Evolutionary conservation across 768 basidiomycete genomes (phyloP).

Genomic region (Cytidiella melzeri): DNA sequence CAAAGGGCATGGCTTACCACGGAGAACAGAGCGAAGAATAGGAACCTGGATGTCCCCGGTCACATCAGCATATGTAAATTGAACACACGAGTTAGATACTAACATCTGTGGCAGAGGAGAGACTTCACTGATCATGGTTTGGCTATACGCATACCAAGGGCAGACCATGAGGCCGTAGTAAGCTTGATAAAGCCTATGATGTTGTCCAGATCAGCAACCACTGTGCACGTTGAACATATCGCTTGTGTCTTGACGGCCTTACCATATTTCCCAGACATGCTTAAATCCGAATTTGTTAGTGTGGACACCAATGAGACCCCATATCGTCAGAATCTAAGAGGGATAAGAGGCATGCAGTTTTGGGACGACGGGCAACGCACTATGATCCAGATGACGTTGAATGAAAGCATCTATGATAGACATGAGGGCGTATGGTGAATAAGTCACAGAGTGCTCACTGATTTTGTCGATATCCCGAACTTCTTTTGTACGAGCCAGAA

Average conservation of each 20-base stretch:
- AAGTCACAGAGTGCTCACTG: constrained; percentile 36
- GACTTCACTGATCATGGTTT: constrained; percentile 80
- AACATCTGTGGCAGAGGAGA: constrained; percentile 68
- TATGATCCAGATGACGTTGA: constrained; percentile 70
- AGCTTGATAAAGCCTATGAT: constrained; percentile 55
- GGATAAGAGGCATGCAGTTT: neutral
- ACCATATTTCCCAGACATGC: constrained; percentile 80
- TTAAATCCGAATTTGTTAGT: constrained; percentile 75
- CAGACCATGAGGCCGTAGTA: constrained; percentile 71
- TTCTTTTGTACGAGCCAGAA: constrained; percentile 69
- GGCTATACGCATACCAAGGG: constrained; percentile 78
- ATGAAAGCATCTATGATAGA: constrained; percentile 52
- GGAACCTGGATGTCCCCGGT: constrained; percentile 37
- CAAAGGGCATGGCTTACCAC: constrained; percentile 36
- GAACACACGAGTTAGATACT: constrained; percentile 8
- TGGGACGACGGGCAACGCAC: constrained; percentile 27
- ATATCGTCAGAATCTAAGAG: constrained; percentile 52
- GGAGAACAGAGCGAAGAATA: constrained; percentile 72
- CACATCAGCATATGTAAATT: neutral
- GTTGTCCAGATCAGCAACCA: too few species aligned
- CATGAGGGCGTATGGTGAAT: neutral
- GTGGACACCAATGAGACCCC: constrained; percentile 76
- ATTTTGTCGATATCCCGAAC: constrained; percentile 59
- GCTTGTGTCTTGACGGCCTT: constrained; percentile 6
- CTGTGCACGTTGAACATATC: neutral